These are phyloP conservation scores for Elongisporangium senticosum DNA, from an alignment of 352 stramenopile genomes.

Conservation along the genomic window DNA sequence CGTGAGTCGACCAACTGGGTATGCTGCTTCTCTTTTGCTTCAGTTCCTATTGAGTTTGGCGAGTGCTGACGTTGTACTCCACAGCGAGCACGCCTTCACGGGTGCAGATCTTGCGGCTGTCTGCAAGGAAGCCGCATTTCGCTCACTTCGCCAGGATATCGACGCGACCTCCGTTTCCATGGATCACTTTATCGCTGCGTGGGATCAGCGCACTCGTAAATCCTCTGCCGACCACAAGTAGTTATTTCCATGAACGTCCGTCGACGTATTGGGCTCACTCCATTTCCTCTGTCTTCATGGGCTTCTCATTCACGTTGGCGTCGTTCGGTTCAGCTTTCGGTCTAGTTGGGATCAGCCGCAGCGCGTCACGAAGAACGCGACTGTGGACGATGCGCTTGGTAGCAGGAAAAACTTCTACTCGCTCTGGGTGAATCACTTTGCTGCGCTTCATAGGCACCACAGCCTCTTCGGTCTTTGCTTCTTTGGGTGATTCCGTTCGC, in stretches of 20 bases:
- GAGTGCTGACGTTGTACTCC: slow-evolving; percentile 4
- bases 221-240: neutral
- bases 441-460: neutral
- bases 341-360: slow-evolving; percentile 12
- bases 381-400: neutral
- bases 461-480: neutral
- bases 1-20: slow-evolving; percentile 32
- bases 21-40: slow-evolving; percentile 1
- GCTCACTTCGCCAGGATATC: slow-evolving; percentile 60
- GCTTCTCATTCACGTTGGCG: neutral
- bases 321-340: neutral
- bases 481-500: neutral
- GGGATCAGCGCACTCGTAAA: slow-evolving; percentile 22
- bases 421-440: neutral
- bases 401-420: neutral
- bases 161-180: slow-evolving; percentile 26
- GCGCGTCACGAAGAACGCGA: slow-evolving; percentile 7
- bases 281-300: neutral
- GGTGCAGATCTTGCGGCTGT: slow-evolving; percentile 62
- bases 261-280: neutral
- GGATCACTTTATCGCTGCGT: slow-evolving; percentile 44
- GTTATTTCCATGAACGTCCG: neutral
- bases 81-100: slow-evolving; percentile 35
- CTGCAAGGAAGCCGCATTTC: slow-evolving; percentile 78
- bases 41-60: neutral